A percentile compares a stretch with the other conserved stretches of the same genome.
Conservation (phyloP, 2,329 filamentous ascomycete species). For the Alternaria brassicicola region DNA sequence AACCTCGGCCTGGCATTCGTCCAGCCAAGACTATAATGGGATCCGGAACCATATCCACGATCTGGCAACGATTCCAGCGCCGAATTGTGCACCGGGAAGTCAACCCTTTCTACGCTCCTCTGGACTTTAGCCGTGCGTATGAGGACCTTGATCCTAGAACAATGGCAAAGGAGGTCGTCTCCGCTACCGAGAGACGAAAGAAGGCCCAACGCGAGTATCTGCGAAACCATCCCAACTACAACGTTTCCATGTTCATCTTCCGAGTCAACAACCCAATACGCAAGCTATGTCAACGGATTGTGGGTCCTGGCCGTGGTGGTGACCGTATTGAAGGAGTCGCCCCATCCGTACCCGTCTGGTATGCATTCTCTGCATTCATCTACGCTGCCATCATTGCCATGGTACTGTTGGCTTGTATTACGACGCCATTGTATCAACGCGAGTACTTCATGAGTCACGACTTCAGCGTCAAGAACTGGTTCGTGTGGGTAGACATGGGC, state of each 20-base stretch:
- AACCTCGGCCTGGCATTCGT: constrained; percentile 46
- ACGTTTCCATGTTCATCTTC: constrained; percentile 90
- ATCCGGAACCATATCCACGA: constrained; percentile 63
- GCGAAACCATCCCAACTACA: constrained; percentile 84
- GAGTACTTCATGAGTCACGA: constrained; percentile 72
- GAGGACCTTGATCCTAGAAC: constrained; percentile 82
- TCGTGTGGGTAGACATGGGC: constrained; percentile 88
- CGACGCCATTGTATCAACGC: constrained; percentile 92
- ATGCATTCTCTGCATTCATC: constrained; percentile 88
- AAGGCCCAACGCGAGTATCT: constrained; percentile 91
- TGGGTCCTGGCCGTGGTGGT: constrained; percentile 85
- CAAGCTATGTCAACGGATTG: constrained; percentile 82
- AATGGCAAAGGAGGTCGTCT: constrained; percentile 90
- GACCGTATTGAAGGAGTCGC: constrained; percentile 89
- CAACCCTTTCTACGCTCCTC: constrained; percentile 92
- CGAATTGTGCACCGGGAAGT: constrained; percentile 72
- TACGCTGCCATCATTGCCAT: constrained; percentile 95
- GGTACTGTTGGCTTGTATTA: constrained; percentile 95
- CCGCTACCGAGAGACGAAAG: constrained; percentile 80
- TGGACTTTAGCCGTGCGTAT: constrained; percentile 72
- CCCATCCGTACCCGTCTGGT: constrained; percentile 90
- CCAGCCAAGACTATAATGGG: constrained; percentile 55
- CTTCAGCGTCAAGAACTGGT: constrained; percentile 79
- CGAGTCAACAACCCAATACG: constrained; percentile 77
- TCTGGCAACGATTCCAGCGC: constrained; percentile 66